A percentile compares a stretch with the other conserved stretches of the same genome.
These are phyloP conservation scores for Salvia sclarea DNA, from an alignment of 305 asterid genomes.

Conservation along the genomic window DNA sequence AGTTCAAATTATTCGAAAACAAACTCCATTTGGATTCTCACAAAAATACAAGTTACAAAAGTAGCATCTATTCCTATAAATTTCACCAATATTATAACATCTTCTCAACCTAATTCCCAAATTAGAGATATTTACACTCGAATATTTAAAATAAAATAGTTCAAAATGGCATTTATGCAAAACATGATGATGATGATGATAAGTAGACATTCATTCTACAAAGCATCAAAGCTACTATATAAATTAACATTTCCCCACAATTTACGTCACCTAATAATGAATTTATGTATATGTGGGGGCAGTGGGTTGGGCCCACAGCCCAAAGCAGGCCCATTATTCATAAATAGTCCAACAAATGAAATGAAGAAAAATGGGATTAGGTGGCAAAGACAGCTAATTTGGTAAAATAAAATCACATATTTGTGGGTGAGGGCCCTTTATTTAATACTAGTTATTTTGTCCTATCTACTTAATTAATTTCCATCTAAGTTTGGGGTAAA, in stretches of 20 bases:
- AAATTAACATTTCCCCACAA: too few species aligned
- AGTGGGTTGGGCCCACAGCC: constrained; percentile 20
- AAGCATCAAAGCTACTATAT: too few species aligned
- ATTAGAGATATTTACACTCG: not conserved
- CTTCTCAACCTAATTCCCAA: not conserved
- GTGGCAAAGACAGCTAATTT: constrained; percentile 25
- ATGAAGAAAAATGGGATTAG: constrained; percentile 5
- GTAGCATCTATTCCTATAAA: too few species aligned
- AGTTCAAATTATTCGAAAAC: not conserved
- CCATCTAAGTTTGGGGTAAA: not conserved
- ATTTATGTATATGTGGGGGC: not conserved
- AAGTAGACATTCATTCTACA: not conserved
- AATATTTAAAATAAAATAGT: not conserved
- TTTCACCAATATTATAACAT: not conserved
- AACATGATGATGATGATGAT: not conserved
- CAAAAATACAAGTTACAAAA: too few species aligned
- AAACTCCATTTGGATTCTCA: too few species aligned
- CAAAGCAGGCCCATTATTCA: constrained; percentile 9
- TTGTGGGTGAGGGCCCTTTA: not conserved
- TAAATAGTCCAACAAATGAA: constrained; percentile 14
- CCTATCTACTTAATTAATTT: not conserved
- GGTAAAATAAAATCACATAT: not conserved
- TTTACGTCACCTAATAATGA: not conserved
- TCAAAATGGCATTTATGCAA: not conserved
- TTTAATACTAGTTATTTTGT: not conserved